Evolutionary conservation across 352 stramenopile species (phyloP), one percentile per base, ranked within the genome.

Genomic region (Phytophthora fragariaefolia): DNA sequence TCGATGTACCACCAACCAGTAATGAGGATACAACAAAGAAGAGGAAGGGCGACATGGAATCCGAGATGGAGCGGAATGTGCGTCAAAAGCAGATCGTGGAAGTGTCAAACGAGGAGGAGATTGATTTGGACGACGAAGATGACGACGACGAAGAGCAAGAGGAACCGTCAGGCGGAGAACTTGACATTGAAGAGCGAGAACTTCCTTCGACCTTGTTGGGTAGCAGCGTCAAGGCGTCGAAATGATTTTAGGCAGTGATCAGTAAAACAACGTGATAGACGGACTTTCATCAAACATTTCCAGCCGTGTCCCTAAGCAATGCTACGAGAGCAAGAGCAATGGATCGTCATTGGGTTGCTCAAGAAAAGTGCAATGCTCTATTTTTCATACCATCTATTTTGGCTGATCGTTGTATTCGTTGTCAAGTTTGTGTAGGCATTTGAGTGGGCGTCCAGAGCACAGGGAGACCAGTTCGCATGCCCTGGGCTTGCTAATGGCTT

Each of bases 71-170:
- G 8, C 82, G 96, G 52, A 87, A 89, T 32, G 76, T 90, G 26
- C 89, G 91, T n/a, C 90, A 94, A 36, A 92, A 90, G 30, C 76
- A 85, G 23, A 76, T 87, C 13, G 87, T 96, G 23, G 78, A 87
- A 27, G 77, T 93, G 48, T 54, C 67, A 18, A 95, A 95, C 54
- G 89, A 93, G 59, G 92, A 98, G 82, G 95, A 98, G 59, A 98
- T 98, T 60, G 92, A 98, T 48, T 75, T 98, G 47, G 95, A 98
- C 51, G 89, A 97, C 48, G 85, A 96, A 61, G 85, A 87, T 10
- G 76, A 89, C 1, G 80, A 89, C 17, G 74, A 87, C 13, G 74
- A 82, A 20, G 65, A 69, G 28, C 58, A 67, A 24, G 45, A 58
- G 26, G 45, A 70, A 26, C 58, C 36, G 24, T 28, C 46, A 23